phyloP scores from a whole-genome alignment of 1,139 yeast species.

The Kodamaea arcana region DNA sequence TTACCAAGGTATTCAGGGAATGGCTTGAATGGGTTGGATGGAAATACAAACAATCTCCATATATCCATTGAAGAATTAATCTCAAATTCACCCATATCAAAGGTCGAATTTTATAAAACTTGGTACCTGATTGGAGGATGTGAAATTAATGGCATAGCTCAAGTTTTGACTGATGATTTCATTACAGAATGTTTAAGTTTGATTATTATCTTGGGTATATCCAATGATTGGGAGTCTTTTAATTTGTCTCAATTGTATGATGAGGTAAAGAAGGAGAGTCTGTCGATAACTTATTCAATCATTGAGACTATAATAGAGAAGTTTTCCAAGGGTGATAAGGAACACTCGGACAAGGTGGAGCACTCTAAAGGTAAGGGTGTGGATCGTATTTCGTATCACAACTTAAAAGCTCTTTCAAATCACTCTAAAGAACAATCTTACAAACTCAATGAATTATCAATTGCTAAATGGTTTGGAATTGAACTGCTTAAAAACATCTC shows the following conservation, averaged over 20 bases:
- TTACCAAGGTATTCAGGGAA: conserved; percentile 42
- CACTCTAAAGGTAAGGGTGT: too few relatives aligned
- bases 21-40: not conserved
- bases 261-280: conserved; percentile 16
- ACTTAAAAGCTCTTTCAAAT: too few relatives aligned
- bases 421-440: conserved; percentile 16
- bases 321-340: conserved; percentile 22
- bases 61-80: conserved; percentile 36
- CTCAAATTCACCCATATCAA: conserved; percentile 53
- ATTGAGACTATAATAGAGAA: conserved; percentile 45
- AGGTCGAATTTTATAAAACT: conserved; percentile 42
- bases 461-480: conserved; percentile 60
- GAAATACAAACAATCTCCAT: too few relatives aligned
- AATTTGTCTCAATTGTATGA: conserved; percentile 16
- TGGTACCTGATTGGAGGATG: conserved; percentile 63
- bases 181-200: conserved; percentile 35
- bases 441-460: conserved; percentile 33
- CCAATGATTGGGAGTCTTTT: conserved; percentile 31
- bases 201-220: conserved; percentile 48
- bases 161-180: conserved; percentile 19
- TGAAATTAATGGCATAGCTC: conserved; percentile 35
- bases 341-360: too few relatives aligned
- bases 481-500: conserved; percentile 40
- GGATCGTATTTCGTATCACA: too few relatives aligned
- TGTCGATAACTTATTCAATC: conserved; percentile 25